Conservation (phyloP, 2,329 filamentous ascomycete species). For the Alternaria sp. region DNA sequence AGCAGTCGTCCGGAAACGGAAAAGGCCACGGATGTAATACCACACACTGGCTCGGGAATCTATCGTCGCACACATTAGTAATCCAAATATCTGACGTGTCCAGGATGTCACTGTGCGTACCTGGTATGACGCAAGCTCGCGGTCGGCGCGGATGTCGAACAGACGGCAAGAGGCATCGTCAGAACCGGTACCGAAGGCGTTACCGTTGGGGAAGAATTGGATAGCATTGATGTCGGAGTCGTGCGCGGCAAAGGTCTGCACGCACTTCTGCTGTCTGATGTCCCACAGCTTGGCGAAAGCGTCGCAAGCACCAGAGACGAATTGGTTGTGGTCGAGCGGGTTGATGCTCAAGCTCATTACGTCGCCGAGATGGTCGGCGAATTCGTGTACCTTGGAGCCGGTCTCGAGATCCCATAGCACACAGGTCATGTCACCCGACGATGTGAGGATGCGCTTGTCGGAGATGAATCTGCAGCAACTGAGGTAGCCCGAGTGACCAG, state of each 20-base stretch:
- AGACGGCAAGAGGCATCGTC: slow-evolving; percentile 97
- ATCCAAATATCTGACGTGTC: slow-evolving; percentile 13
- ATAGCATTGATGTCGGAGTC: slow-evolving; percentile 99
- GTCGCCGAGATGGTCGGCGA: slow-evolving; percentile 96
- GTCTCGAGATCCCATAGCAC: slow-evolving; percentile 99
- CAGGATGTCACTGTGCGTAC: slow-evolving; percentile 28
- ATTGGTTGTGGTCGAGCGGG: slow-evolving; percentile 98
- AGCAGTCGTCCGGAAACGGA: slow-evolving; percentile 94
- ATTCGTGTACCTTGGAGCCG: slow-evolving; percentile 95
- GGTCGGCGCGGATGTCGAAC: slow-evolving; percentile 96
- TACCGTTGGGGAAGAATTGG: slow-evolving; percentile 98
- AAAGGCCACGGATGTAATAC: slow-evolving; percentile 97
- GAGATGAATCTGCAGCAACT: slow-evolving; percentile 99
- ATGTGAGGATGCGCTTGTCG: slow-evolving; percentile 95
- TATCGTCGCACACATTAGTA: slow-evolving; percentile 54
- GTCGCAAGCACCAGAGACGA: slow-evolving; percentile 98
- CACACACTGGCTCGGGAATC: slow-evolving; percentile 97
- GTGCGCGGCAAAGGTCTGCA: slow-evolving; percentile 97
- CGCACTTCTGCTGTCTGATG: slow-evolving; percentile 96
- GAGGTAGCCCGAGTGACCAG: slow-evolving; percentile 95
- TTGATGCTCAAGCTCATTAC: slow-evolving; percentile 99
- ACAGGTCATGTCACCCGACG: slow-evolving; percentile 99
- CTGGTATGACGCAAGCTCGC: slow-evolving; percentile 73
- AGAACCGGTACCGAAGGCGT: slow-evolving; percentile 97
- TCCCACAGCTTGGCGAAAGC: slow-evolving; percentile 99